These are phyloP conservation scores for Xanthoconium purpureum DNA, from an alignment of 768 basidiomycete genomes.

Conservation along the genomic window DNA sequence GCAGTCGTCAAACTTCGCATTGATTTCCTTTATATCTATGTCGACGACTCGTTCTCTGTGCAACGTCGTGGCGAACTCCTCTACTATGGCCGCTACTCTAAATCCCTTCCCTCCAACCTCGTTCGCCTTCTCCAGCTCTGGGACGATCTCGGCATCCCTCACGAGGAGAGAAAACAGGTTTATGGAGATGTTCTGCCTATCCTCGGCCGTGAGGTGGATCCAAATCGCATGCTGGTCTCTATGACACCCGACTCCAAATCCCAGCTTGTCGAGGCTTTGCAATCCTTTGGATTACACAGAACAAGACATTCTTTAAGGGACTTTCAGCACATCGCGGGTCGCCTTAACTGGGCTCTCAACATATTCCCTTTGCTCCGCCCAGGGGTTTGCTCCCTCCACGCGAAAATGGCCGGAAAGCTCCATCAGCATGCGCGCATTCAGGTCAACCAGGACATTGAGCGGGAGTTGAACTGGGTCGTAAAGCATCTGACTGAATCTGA, in stretches of 20 bases:
- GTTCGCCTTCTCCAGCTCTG: neutral
- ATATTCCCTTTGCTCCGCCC: neutral
- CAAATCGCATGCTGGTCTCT: neutral
- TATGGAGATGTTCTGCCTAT: neutral
- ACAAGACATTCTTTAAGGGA: too few species aligned
- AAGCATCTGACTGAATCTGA: neutral
- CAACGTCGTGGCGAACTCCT: neutral
- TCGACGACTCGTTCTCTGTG: neutral
- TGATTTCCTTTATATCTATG: neutral
- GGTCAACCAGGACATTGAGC: neutral
- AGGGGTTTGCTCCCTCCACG: neutral
- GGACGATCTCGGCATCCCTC: neutral
- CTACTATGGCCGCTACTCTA: neutral
- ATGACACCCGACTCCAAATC: too few species aligned
- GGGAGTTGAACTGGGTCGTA: neutral
- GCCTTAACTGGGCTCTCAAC: neutral
- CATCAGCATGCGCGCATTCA: neutral
- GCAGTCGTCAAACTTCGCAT: neutral
- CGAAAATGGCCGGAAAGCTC: neutral
- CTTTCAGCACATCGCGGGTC: conserved; percentile 1
- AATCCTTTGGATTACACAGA: too few species aligned
- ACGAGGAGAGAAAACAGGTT: neutral
- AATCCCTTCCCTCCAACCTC: neutral
- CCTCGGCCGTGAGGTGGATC: neutral
- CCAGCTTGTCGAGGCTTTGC: too few species aligned